Conservation (phyloP, 148 eudicot species). For the Diospyros lotus region DNA sequence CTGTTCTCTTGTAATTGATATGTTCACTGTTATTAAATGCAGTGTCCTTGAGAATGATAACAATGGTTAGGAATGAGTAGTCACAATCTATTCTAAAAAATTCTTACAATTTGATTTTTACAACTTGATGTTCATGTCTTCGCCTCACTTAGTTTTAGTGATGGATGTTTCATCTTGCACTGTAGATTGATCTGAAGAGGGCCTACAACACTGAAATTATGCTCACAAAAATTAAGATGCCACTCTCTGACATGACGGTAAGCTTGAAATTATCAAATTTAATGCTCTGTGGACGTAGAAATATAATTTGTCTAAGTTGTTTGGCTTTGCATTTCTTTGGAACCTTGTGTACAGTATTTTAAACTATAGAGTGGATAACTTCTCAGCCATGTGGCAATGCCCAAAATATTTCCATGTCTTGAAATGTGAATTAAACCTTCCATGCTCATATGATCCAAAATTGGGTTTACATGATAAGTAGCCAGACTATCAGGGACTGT, state of each 20-base stretch:
- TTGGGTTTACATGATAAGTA: too few species aligned
- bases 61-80: neutral
- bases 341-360: neutral
- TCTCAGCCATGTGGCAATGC: too few species aligned
- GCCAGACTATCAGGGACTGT: too few species aligned
- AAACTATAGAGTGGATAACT: too few species aligned
- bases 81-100: neutral
- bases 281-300: neutral
- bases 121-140: conserved; percentile 6
- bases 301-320: conserved; percentile 6
- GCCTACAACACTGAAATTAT: conserved; percentile 94
- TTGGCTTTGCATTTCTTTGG: neutral
- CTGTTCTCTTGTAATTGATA: neutral
- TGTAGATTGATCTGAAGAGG: conserved; percentile 84
- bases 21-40: neutral
- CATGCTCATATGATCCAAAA: too few species aligned
- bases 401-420: too few species aligned
- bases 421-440: too few species aligned
- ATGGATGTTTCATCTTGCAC: conserved; percentile 11
- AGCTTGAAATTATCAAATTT: conserved; percentile 17
- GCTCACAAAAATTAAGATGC: conserved; percentile 99
- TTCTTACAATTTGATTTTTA: conserved; percentile 4
- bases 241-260: conserved; percentile 99
- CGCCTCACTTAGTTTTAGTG: neutral
- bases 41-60: too few species aligned